These are phyloP conservation scores for Argentina anserina DNA, from an alignment of 306 rosid species.

Conservation along the genomic window DNA sequence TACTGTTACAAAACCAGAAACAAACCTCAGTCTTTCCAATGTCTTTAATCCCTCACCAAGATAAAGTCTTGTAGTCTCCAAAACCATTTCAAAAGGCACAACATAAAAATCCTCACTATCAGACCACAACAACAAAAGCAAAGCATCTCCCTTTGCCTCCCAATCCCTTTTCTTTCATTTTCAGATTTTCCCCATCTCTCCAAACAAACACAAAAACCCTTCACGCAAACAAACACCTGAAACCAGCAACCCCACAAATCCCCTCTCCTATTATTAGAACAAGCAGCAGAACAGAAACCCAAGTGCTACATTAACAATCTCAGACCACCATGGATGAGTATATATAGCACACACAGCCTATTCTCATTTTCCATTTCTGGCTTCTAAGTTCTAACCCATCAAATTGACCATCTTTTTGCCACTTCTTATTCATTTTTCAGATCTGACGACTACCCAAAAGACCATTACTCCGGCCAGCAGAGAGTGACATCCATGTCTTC, in stretches of 20 bases:
- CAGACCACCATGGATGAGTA: constrained; percentile 31
- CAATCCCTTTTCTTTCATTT: background rate
- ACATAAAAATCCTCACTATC: background rate
- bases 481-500: constrained; percentile 22
- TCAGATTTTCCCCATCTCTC: background rate
- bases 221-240: background rate
- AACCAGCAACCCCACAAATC: background rate
- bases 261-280: background rate
- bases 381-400: background rate
- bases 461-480: constrained; percentile 17
- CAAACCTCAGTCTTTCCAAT: background rate
- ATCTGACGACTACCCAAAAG: constrained; percentile 57
- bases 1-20: background rate
- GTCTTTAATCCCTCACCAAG: background rate
- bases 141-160: constrained; percentile 26
- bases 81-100: background rate
- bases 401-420: background rate
- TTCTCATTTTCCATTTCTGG: background rate
- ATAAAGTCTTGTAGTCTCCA: background rate
- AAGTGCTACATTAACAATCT: background rate
- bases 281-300: constrained; percentile 9
- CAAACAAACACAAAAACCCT: background rate
- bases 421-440: constrained; percentile 20
- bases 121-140: constrained; percentile 4
- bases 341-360: background rate